A percentile compares a stretch with the other conserved stretches of the same genome.
phyloP scores from a whole-genome alignment of 495 filamentous ascomycete species.

The Extremus antarcticus region DNA sequence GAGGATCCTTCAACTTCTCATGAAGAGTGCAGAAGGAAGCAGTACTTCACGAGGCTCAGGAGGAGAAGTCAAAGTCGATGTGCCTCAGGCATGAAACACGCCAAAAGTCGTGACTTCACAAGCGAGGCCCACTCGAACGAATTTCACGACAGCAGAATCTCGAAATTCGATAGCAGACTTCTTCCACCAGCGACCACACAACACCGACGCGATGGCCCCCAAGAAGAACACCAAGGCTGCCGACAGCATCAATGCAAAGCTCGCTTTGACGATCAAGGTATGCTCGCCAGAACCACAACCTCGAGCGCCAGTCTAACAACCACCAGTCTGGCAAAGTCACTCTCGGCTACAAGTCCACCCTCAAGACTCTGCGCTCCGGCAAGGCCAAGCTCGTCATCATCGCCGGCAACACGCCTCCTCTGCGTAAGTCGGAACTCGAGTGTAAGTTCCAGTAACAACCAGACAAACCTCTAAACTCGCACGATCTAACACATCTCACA shows the following conservation, averaged over 20 bases:
- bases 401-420: slow-evolving; percentile 88
- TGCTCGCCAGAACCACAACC: background rate
- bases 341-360: slow-evolving; percentile 88
- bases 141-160: too few relatives aligned
- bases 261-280: slow-evolving; percentile 88
- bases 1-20: too few relatives aligned
- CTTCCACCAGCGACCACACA: background rate
- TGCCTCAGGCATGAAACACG: too few relatives aligned
- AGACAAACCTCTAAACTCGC: background rate
- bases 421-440: slow-evolving; percentile 91
- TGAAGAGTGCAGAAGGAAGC: too few relatives aligned
- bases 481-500: slow-evolving; percentile 1
- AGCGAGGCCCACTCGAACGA: too few relatives aligned
- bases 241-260: slow-evolving; percentile 80
- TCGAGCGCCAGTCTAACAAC: slow-evolving; percentile 3
- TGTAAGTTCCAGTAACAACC: slow-evolving; percentile 22
- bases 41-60: too few relatives aligned
- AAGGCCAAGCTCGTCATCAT: slow-evolving; percentile 69
- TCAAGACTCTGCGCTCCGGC: slow-evolving; percentile 85
- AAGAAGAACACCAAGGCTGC: slow-evolving; percentile 91
- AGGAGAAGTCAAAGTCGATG: too few relatives aligned
- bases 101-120: too few relatives aligned
- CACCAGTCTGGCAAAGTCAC: slow-evolving; percentile 44
- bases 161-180: background rate
- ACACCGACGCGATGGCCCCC: slow-evolving; percentile 54